Evolutionary conservation across 345 rosid species (phyloP).

Genomic region (Gossypium rotundifolium): DNA sequence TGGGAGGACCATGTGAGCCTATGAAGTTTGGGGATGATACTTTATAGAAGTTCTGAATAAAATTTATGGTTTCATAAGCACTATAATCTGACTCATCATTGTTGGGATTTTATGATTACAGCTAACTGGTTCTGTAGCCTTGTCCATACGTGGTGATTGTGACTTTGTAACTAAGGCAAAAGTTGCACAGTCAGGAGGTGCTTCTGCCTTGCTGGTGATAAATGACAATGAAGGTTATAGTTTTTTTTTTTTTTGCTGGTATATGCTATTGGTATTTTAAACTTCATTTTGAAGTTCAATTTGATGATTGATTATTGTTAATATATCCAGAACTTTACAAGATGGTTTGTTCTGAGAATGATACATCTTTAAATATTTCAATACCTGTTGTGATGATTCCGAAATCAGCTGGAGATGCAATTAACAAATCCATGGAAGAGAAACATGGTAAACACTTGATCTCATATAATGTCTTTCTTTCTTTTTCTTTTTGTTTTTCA

Average conservation of each 20-base stretch:
- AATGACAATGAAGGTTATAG: conserved; percentile 74
- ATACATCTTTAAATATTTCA: conserved; percentile 48
- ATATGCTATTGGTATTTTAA: conserved; percentile 7
- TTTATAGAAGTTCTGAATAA: neutral
- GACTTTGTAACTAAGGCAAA: conserved; percentile 68
- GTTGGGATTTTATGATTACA: conserved; percentile 24
- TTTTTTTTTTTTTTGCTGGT: neutral
- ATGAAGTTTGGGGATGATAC: neutral
- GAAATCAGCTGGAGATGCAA: conserved; percentile 62
- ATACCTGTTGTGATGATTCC: conserved; percentile 79
- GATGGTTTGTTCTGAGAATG: conserved; percentile 75
- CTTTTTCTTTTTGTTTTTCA: neutral
- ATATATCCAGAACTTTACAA: conserved; percentile 54
- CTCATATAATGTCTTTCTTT: neutral
- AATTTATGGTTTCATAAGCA: neutral
- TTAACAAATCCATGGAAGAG: conserved; percentile 48
- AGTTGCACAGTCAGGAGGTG: conserved; percentile 76
- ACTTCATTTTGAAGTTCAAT: neutral
- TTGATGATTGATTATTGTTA: neutral
- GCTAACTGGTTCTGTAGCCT: conserved; percentile 60
- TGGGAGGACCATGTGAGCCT: neutral
- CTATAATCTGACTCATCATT: neutral
- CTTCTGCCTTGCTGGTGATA: conserved; percentile 68
- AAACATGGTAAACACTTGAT: conserved; percentile 16
- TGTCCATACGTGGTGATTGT: conserved; percentile 76